These are phyloP conservation scores for Ramichloridium luteum DNA, from an alignment of 2,329 filamentous ascomycete species.

Conservation along the genomic window DNA sequence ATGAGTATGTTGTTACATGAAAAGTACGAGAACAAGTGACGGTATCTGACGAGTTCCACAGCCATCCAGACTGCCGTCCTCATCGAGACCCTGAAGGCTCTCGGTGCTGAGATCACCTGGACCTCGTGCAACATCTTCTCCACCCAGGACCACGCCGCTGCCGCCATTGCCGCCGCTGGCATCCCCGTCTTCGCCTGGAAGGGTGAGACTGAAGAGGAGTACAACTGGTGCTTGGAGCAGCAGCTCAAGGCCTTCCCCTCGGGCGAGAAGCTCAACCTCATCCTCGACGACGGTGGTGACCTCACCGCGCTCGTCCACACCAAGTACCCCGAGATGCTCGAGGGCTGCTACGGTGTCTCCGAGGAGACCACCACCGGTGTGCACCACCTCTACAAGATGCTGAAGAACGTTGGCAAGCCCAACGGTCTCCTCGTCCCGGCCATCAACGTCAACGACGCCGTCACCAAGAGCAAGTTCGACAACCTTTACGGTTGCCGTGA, in stretches of 20 bases:
- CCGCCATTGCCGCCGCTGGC: constrained; percentile 87
- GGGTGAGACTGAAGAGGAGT: constrained; percentile 98
- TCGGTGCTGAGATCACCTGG: constrained; percentile 98
- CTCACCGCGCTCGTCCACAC: constrained; percentile 90
- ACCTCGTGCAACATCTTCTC: constrained; percentile 99
- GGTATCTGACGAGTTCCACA: too few species aligned
- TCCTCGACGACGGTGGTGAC: constrained; percentile 97
- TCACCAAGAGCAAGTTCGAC: constrained; percentile 99
- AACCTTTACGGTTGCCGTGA: constrained; percentile 99
- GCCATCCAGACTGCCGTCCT: constrained; percentile 98
- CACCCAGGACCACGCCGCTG: constrained; percentile 95
- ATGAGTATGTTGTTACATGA: constrained; percentile 72
- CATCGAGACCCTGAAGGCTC: constrained; percentile 89
- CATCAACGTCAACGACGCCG: constrained; percentile 99
- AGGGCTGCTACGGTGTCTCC: constrained; percentile 95
- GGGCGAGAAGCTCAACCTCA: constrained; percentile 91
- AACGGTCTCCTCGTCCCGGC: constrained; percentile 69
- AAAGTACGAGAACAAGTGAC: too few species aligned
- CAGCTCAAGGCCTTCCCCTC: constrained; percentile 96
- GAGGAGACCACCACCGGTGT: constrained; percentile 99
- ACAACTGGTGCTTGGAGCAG: constrained; percentile 99
- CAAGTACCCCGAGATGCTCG: constrained; percentile 97
- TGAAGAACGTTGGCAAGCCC: constrained; percentile 65
- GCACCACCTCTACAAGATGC: constrained; percentile 97
- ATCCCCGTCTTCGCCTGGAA: constrained; percentile 79